Conservation (phyloP, 257 asterid genomes). For the Vinca minor region DNA sequence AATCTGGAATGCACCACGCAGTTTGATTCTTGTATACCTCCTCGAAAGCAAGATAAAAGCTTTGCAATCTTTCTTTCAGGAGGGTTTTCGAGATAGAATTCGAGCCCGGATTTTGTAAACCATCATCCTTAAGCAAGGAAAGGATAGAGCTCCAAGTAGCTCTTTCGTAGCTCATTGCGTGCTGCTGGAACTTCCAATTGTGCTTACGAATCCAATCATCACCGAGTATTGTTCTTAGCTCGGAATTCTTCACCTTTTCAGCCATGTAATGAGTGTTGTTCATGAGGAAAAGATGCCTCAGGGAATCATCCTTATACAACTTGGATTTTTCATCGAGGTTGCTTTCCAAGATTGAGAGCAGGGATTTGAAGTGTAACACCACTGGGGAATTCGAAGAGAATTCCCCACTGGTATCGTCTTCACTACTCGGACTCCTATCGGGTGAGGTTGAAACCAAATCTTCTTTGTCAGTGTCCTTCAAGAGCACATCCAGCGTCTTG, state of each 20-base stretch:
- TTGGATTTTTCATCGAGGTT: slow-evolving; percentile 65
- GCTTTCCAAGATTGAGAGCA: slow-evolving; percentile 48
- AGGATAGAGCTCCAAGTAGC: slow-evolving; percentile 95
- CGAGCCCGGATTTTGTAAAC: slow-evolving; percentile 59
- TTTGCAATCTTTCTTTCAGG: slow-evolving; percentile 64
- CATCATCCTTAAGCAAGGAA: slow-evolving; percentile 56
- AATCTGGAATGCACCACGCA: slow-evolving; percentile 65
- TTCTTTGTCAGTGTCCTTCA: slow-evolving; percentile 43
- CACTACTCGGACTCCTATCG: slow-evolving; percentile 37
- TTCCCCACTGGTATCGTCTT: slow-evolving; percentile 35
- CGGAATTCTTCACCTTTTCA: slow-evolving; percentile 58
- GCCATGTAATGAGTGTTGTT: slow-evolving; percentile 89
- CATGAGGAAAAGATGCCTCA: slow-evolving; percentile 72
- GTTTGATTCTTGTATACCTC: slow-evolving; percentile 92
- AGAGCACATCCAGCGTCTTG: slow-evolving; percentile 50
- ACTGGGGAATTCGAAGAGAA: slow-evolving; percentile 43
- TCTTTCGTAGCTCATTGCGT: slow-evolving; percentile 76
- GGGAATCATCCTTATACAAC: slow-evolving; percentile 69
- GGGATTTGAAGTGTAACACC: slow-evolving; percentile 47
- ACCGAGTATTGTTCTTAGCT: slow-evolving; percentile 53
- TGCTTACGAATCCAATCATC: slow-evolving; percentile 76
- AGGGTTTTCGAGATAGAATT: slow-evolving; percentile 54
- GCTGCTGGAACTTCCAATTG: slow-evolving; percentile 80
- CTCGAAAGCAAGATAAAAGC: slow-evolving; percentile 73
- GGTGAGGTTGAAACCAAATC: slow-evolving; percentile 33